Evolutionary conservation across 2,329 filamentous ascomycete genomes (phyloP).

Genomic region (Pseudocercospora fuligena): DNA sequence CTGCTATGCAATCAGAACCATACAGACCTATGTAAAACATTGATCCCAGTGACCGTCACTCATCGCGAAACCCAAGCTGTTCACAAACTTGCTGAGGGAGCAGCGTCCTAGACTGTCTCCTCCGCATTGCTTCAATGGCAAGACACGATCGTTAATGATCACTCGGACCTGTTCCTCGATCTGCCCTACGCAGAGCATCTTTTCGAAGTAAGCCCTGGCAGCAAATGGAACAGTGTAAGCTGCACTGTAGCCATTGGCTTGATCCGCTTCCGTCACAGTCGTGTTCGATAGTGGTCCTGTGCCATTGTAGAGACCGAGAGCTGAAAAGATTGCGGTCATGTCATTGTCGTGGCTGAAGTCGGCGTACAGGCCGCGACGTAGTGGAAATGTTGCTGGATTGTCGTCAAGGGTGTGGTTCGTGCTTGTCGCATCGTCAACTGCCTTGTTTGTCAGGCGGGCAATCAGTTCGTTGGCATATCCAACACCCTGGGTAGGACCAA

Average conservation of each 20-base stretch:
- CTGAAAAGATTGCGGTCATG: conserved; percentile 76
- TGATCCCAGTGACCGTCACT: conserved; percentile 73
- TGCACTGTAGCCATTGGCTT: conserved; percentile 72
- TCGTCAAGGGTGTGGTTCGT: conserved; percentile 79
- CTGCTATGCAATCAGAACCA: neutral
- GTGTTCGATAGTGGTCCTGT: conserved; percentile 57
- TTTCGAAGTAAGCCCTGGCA: conserved; percentile 82
- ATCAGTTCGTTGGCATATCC: conserved; percentile 89
- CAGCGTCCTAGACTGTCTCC: conserved; percentile 75
- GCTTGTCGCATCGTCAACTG: conserved; percentile 73
- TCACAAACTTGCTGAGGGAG: conserved; percentile 69
- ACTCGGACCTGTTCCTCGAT: conserved; percentile 75
- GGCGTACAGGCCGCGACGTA: conserved; percentile 71
- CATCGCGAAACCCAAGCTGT: conserved; percentile 75
- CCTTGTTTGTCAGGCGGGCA: conserved; percentile 71
- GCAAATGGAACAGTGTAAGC: conserved; percentile 84
- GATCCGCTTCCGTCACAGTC: conserved; percentile 53
- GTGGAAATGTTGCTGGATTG: conserved; percentile 71
- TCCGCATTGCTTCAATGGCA: conserved; percentile 71
- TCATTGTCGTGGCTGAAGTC: conserved; percentile 94
- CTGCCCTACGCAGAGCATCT: conserved; percentile 70
- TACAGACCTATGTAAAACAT: conserved; percentile 51
- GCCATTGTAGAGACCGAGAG: conserved; percentile 76
- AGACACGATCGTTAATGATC: conserved; percentile 81
- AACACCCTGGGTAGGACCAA: conserved; percentile 83